Evolutionary conservation across 257 asterid genomes (phyloP).

Genomic region (Solanum medicagineum): DNA sequence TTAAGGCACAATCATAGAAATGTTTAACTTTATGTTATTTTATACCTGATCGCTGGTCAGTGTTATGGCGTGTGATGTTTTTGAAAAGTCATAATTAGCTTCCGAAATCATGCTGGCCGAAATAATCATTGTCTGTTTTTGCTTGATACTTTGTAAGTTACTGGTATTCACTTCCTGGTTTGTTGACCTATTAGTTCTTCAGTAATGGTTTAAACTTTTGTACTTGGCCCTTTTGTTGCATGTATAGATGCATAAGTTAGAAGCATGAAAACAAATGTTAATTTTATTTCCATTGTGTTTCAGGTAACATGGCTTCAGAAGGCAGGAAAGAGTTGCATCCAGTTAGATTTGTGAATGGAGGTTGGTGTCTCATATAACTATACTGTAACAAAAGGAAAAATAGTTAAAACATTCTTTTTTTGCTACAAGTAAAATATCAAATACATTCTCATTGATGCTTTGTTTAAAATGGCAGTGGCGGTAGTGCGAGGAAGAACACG

Average conservation of each 20-base stretch:
- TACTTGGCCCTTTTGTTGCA: not conserved
- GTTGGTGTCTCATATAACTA: constrained; percentile 23
- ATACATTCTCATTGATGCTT: constrained; percentile 1
- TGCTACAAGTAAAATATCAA: not conserved
- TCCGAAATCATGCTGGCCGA: not conserved
- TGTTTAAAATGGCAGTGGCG: constrained; percentile 47
- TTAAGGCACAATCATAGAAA: not conserved
- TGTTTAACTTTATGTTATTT: not conserved
- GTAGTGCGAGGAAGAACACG: constrained; percentile 90
- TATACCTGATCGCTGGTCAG: not conserved
- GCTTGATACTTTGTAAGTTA: not conserved
- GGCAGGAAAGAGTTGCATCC: constrained; percentile 38
- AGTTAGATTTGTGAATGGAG: constrained; percentile 79
- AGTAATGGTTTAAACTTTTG: not conserved
- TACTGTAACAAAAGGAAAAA: not conserved
- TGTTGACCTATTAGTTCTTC: not conserved
- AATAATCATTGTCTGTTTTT: not conserved
- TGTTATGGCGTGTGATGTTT: not conserved
- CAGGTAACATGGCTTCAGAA: constrained; percentile 42
- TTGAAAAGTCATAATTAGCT: not conserved
- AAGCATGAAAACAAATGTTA: not conserved
- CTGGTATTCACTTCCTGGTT: not conserved
- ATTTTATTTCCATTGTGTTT: not conserved
- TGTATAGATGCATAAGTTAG: not conserved
- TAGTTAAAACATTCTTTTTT: not conserved